A percentile compares a stretch with the other conserved stretches of the same genome.
These are phyloP conservation scores for Alternaria burnsii DNA, from an alignment of 2,329 filamentous ascomycete species.

Conservation along the genomic window DNA sequence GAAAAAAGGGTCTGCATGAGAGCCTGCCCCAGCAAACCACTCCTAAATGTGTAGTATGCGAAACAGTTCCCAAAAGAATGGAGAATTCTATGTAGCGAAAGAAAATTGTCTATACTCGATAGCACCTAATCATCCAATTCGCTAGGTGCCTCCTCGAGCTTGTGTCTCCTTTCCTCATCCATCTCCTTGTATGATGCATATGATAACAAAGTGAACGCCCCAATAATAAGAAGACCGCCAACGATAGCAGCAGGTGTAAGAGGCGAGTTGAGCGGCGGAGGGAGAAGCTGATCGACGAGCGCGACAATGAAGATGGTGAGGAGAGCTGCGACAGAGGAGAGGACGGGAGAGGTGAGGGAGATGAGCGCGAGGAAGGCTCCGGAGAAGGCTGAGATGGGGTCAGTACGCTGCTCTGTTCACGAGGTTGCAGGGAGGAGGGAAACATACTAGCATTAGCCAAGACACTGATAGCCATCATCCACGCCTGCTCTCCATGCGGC, in stretches of 20 bases:
- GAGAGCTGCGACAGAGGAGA: constrained; percentile 90
- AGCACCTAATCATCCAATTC: constrained; percentile 53
- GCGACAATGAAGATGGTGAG: constrained; percentile 98
- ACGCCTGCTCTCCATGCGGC: constrained; percentile 78
- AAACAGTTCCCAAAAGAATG: background rate
- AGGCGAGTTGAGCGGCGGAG: constrained; percentile 71
- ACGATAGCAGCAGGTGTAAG: constrained; percentile 77
- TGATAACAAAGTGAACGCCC: constrained; percentile 84
- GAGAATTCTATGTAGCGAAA: background rate
- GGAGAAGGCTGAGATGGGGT: constrained; percentile 69
- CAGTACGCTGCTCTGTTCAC: constrained; percentile 6
- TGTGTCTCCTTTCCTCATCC: constrained; percentile 78
- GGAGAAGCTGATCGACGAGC: constrained; percentile 86
- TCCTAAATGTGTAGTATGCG: background rate
- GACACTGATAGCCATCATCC: constrained; percentile 81
- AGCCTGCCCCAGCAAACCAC: background rate
- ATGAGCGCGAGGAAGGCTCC: constrained; percentile 94
- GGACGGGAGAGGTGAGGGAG: constrained; percentile 87
- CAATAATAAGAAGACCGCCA: constrained; percentile 87
- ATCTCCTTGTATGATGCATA: constrained; percentile 96
- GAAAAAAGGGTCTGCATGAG: background rate
- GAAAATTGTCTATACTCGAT: background rate
- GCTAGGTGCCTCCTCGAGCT: constrained; percentile 54
- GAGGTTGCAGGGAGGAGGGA: constrained; percentile 2
- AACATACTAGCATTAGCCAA: constrained; percentile 80